Conservation (phyloP, 371 early-diverging fungal genomes). For the Mortierella sp. region DNA sequence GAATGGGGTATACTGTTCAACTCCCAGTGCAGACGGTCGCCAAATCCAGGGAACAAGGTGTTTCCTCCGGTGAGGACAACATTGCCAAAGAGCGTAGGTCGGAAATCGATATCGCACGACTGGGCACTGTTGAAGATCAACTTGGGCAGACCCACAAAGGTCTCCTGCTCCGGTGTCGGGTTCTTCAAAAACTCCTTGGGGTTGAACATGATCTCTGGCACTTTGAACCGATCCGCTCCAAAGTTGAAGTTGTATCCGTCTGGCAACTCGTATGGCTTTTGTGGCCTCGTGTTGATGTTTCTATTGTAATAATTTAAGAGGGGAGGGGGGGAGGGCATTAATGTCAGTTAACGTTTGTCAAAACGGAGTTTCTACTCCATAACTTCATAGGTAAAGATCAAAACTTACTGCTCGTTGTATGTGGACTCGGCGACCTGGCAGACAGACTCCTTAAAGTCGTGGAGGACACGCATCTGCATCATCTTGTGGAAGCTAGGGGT, state of each 20-base stretch:
- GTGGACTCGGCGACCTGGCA: conserved; percentile 86
- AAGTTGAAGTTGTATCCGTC: conserved; percentile 92
- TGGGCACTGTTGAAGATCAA: conserved; percentile 79
- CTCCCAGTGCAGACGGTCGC: conserved; percentile 86
- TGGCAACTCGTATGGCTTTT: conserved; percentile 93
- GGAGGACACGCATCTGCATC: conserved; percentile 75
- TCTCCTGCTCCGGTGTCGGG: conserved; percentile 45
- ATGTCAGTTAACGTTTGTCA: not conserved
- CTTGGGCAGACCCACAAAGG: conserved; percentile 71
- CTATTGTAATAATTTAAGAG: conserved; percentile 57
- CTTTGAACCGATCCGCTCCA: conserved; percentile 85
- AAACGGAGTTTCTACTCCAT: conserved; percentile 12
- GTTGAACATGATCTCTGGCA: conserved; percentile 92
- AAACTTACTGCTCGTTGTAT: conserved; percentile 78
- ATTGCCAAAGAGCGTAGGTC: conserved; percentile 83
- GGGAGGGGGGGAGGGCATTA: not conserved
- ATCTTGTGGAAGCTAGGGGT: conserved; percentile 76
- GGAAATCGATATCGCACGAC: conserved; percentile 89
- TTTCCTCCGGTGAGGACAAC: conserved; percentile 94
- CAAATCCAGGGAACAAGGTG: conserved; percentile 88
- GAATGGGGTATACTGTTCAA: conserved; percentile 79
- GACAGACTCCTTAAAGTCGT: conserved; percentile 95
- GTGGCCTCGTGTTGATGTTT: conserved; percentile 69
- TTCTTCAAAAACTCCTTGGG: conserved; percentile 69
- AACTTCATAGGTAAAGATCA: not conserved